These are phyloP conservation scores for Verticillium isaacii DNA, from an alignment of 2,329 filamentous ascomycete genomes.

Conservation along the genomic window DNA sequence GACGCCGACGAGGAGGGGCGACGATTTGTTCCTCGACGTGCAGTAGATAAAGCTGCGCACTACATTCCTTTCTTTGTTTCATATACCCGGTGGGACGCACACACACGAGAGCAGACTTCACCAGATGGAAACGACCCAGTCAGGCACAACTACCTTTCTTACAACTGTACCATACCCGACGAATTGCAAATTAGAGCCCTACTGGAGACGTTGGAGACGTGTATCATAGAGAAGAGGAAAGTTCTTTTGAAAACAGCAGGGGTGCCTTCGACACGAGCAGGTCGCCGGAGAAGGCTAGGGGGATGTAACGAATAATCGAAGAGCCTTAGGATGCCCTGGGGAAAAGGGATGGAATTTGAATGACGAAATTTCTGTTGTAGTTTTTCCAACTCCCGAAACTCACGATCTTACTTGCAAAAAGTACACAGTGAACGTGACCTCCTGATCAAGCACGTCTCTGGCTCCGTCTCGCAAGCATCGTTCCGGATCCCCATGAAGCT, in stretches of 20 bases:
- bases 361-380: too few species aligned
- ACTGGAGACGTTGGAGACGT: background rate
- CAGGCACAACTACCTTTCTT: background rate
- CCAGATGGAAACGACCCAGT: background rate
- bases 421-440: too few species aligned
- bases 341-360: too few species aligned
- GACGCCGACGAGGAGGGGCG: constrained; percentile 62
- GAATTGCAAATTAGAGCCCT: background rate
- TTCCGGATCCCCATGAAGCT: too few species aligned
- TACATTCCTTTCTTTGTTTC: background rate
- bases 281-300: too few species aligned
- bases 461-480: too few species aligned
- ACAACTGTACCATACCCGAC: background rate
- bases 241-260: background rate
- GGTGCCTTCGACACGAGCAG: too few species aligned
- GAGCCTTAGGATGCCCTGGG: too few species aligned
- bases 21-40: constrained; percentile 58
- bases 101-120: background rate
- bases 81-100: background rate
- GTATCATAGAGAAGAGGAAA: background rate
- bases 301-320: too few species aligned
- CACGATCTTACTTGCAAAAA: too few species aligned
- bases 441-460: too few species aligned
- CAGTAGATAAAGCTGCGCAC: constrained; percentile 24
- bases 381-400: too few species aligned